Evolutionary conservation across 805 yeast genomes (phyloP).

Genomic region (Ogataea corticis): DNA sequence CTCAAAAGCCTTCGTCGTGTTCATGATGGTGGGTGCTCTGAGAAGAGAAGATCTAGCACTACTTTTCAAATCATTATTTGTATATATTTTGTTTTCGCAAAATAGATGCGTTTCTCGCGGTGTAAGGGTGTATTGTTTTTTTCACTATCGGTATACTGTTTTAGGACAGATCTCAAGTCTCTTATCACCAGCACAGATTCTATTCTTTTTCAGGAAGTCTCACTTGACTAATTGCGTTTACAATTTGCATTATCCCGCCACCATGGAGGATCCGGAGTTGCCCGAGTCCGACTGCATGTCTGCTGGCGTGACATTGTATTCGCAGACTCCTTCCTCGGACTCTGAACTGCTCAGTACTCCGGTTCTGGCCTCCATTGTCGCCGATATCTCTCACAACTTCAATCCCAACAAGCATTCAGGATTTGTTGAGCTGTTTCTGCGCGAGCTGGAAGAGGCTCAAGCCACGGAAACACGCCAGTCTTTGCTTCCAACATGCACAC

Average conservation of each 20-base stretch:
- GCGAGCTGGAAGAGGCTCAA: not conserved
- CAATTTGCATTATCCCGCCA: no score
- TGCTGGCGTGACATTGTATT: not conserved
- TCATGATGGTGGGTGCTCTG: no score
- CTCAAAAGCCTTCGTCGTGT: not conserved
- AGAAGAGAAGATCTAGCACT: no score
- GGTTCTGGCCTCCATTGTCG: not conserved
- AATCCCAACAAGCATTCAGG: not conserved
- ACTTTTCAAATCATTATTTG: no score
- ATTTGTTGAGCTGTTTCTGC: not conserved
- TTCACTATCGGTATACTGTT: not conserved
- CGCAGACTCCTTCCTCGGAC: not conserved
- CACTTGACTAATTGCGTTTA: no score
- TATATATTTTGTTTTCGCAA: not conserved
- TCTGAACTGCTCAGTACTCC: not conserved
- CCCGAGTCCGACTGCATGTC: not conserved
- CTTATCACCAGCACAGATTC: not conserved
- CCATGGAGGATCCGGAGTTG: no score
- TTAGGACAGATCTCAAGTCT: not conserved
- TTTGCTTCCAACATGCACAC: conserved; percentile 4
- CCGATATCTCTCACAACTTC: not conserved
- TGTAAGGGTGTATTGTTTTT: conserved; percentile 1
- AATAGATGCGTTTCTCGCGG: not conserved
- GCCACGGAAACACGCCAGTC: not conserved
- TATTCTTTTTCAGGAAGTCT: not conserved